A percentile compares a stretch with the other conserved stretches of the same genome.
These are phyloP conservation scores for Rosa multiflora DNA, from an alignment of 306 rosid species.

Conservation along the genomic window DNA sequence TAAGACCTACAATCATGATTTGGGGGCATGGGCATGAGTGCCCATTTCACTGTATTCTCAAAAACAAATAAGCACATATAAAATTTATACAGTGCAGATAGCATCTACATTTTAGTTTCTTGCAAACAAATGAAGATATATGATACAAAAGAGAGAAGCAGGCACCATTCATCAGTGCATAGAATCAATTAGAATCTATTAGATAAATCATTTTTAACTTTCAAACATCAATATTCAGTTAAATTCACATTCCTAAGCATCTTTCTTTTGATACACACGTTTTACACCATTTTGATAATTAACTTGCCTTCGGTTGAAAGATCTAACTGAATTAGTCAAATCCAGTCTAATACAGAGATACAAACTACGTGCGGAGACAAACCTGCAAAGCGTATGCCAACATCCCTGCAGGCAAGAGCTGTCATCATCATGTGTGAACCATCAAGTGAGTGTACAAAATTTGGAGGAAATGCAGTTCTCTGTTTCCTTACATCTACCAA, in stretches of 20 bases:
- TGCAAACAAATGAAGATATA: not conserved
- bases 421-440: constrained; percentile 94
- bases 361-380: constrained; percentile 17
- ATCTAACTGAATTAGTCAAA: constrained; percentile 5
- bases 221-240: not conserved
- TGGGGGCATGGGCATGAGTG: not conserved
- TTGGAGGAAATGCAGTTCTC: constrained; percentile 88
- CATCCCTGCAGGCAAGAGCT: constrained; percentile 80
- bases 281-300: not conserved
- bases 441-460: constrained; percentile 80
- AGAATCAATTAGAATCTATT: not conserved
- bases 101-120: not conserved
- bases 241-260: not conserved
- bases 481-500: constrained; percentile 69
- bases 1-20: not conserved
- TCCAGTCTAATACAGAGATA: constrained; percentile 5
- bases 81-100: not conserved
- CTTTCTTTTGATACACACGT: not conserved
- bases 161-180: not conserved
- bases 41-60: not conserved
- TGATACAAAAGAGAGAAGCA: not conserved
- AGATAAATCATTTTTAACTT: not conserved
- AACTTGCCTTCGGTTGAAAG: not conserved
- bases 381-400: constrained; percentile 90
- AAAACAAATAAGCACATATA: not conserved